A percentile compares a stretch with the other conserved stretches of the same genome.
These are phyloP conservation scores for Ustilaginoidea virens DNA, from an alignment of 2,329 filamentous ascomycete genomes.

Conservation along the genomic window DNA sequence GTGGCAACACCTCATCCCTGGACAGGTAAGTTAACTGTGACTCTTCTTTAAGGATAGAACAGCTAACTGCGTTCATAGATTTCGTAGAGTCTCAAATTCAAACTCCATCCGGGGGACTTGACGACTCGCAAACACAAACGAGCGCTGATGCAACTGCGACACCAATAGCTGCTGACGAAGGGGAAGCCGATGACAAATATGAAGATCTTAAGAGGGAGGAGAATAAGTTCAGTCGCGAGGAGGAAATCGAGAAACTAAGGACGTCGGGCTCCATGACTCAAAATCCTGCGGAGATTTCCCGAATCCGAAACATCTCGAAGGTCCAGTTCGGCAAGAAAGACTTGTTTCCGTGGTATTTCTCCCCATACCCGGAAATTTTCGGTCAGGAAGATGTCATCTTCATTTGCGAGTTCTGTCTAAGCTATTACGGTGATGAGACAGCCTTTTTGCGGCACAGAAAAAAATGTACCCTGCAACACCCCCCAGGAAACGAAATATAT, in stretches of 20 bases:
- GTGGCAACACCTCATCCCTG: constrained; percentile 38
- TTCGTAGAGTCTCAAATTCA: constrained; percentile 33
- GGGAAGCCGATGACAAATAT: constrained; percentile 38
- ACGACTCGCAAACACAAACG: constrained; percentile 28
- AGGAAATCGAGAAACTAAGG: constrained; percentile 91
- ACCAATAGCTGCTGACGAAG: constrained; percentile 30
- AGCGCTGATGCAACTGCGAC: constrained; percentile 29
- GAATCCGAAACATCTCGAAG: constrained; percentile 85
- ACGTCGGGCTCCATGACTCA: constrained; percentile 97
- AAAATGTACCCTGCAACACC: constrained; percentile 85
- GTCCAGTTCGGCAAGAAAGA: constrained; percentile 89
- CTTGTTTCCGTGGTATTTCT: constrained; percentile 98
- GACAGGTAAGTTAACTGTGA: constrained; percentile 18
- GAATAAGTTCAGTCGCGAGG: constrained; percentile 57
- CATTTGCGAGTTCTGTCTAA: constrained; percentile 94
- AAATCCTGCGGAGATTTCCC: constrained; percentile 90
- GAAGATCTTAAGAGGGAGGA: constrained; percentile 30
- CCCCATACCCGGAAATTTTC: constrained; percentile 83
- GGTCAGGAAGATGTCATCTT: constrained; percentile 80
- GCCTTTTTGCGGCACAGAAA: constrained; percentile 72
- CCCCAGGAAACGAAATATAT: constrained; percentile 96
- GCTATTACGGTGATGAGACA: constrained; percentile 72
- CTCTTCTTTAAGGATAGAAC: no score
- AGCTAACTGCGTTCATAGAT: constrained; percentile 15
- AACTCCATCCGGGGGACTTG: constrained; percentile 24